phyloP scores from a whole-genome alignment of 805 yeast species.

The Candida oleophila region DNA sequence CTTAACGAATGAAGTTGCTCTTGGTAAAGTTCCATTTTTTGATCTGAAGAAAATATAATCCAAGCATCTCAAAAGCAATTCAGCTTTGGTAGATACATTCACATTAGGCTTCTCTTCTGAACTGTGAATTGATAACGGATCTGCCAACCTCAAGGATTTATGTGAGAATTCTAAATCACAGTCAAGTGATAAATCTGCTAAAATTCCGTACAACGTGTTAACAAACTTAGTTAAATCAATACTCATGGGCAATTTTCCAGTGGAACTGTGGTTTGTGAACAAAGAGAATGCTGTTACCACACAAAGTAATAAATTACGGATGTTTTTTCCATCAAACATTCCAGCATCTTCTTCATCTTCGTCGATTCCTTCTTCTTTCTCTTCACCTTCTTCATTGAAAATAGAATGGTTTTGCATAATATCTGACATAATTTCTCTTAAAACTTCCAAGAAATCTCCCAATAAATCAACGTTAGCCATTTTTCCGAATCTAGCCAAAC shows the following conservation, averaged over 20 bases:
- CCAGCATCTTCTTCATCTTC: slow-evolving; percentile 25
- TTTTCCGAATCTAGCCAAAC: slow-evolving; percentile 85
- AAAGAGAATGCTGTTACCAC: slow-evolving; percentile 88
- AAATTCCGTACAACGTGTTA: slow-evolving; percentile 65
- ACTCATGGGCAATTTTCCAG: slow-evolving; percentile 59
- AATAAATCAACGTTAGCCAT: slow-evolving; percentile 89
- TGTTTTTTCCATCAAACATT: slow-evolving; percentile 36
- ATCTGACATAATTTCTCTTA: slow-evolving; percentile 73
- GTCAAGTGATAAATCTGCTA: slow-evolving; percentile 70
- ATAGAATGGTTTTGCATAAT: slow-evolving; percentile 43
- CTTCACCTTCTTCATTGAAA: slow-evolving; percentile 1
- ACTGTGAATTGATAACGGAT: slow-evolving; percentile 53
- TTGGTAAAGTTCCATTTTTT: slow-evolving; percentile 59
- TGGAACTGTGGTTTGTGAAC: slow-evolving; percentile 63
- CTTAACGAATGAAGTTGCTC: slow-evolving; percentile 83
- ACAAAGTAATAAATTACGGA: slow-evolving; percentile 76
- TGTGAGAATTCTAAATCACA: slow-evolving; percentile 85
- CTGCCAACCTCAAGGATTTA: slow-evolving; percentile 75
- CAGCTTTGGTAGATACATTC: slow-evolving; percentile 86
- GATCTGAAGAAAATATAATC: slow-evolving; percentile 81
- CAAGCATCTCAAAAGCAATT: slow-evolving; percentile 70
- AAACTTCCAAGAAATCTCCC: slow-evolving; percentile 88
- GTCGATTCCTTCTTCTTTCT: slow-evolving; percentile 16
- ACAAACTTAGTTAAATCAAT: slow-evolving; percentile 78
- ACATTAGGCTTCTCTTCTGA: slow-evolving; percentile 62